Percentiles rank a stretch among this genome's conserved stretches.
These are phyloP conservation scores for Ceratocystis albifundus DNA, from an alignment of 2,329 filamentous ascomycete genomes.

Conservation along the genomic window DNA sequence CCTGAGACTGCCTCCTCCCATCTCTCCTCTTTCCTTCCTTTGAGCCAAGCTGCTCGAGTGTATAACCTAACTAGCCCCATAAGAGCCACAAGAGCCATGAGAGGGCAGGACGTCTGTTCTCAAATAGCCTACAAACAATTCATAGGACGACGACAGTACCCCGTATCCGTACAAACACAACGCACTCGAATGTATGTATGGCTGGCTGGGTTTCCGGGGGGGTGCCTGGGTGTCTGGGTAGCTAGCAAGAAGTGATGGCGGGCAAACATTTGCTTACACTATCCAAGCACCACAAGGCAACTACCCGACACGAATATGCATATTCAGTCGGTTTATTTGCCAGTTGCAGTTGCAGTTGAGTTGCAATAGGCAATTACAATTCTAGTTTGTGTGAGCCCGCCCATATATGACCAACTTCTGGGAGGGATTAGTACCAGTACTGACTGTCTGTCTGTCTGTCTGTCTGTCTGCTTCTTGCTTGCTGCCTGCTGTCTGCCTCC, in stretches of 20 bases:
- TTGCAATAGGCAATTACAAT: not conserved
- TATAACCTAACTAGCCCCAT: no score
- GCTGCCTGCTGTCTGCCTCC: not conserved
- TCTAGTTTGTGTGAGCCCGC: not conserved
- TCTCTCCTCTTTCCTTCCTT: not conserved
- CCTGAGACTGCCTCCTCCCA: not conserved
- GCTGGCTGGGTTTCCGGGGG: no score
- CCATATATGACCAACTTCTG: not conserved
- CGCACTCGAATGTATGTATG: not conserved
- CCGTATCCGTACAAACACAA: not conserved
- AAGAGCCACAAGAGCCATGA: no score
- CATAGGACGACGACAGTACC: not conserved
- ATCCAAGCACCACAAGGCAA: conserved; percentile 3
- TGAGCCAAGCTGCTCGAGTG: not conserved
- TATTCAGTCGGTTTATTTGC: not conserved
- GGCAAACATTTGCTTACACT: not conserved
- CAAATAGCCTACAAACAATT: not conserved
- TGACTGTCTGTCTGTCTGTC: not conserved
- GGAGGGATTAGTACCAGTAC: not conserved
- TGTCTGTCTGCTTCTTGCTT: not conserved
- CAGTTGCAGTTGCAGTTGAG: not conserved
- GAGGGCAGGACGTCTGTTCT: not conserved
- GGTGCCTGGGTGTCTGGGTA: not conserved
- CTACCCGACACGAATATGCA: conserved; percentile 4
- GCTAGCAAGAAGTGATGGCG: no score